Evolutionary conservation across 176 grass and related monocot genomes (phyloP).

Genomic region (Alopecurus myosuroides): DNA sequence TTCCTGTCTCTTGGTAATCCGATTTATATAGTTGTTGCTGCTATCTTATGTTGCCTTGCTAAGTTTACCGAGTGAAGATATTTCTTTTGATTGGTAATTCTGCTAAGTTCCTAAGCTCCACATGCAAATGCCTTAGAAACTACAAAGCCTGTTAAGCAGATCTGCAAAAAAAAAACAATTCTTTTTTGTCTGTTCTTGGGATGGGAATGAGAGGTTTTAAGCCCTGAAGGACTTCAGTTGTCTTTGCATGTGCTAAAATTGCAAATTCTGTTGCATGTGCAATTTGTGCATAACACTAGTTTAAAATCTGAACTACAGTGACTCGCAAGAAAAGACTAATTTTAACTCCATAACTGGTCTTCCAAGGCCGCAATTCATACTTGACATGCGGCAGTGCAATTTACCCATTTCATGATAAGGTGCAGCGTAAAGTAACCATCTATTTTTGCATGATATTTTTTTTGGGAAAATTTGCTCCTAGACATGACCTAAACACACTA

Average conservation of each 20-base stretch:
- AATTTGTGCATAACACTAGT: not conserved
- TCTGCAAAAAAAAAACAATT: not conserved
- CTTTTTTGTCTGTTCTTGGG: not conserved
- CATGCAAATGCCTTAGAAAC: not conserved
- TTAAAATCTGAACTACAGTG: not conserved
- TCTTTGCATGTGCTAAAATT: not conserved
- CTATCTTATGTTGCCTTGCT: not conserved
- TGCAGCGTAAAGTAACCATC: constrained; percentile 12
- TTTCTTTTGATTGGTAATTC: constrained; percentile 5
- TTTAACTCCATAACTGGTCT: not conserved
- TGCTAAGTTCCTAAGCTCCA: not conserved
- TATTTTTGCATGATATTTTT: not conserved
- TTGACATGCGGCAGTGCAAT: not conserved
- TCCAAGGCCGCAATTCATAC: not conserved
- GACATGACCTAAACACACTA: no score
- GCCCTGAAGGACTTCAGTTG: not conserved
- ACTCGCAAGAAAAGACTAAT: not conserved
- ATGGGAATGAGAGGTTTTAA: not conserved
- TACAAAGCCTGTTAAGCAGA: not conserved
- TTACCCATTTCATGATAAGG: not conserved
- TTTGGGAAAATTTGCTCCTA: no score
- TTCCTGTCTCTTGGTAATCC: not conserved
- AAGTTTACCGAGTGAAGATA: not conserved
- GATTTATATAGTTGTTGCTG: not conserved
- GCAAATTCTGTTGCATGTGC: not conserved